Percentiles rank a stretch among this genome's conserved stretches.
Conservation (phyloP, 306 rosid species). For the Corylus avellana region DNA sequence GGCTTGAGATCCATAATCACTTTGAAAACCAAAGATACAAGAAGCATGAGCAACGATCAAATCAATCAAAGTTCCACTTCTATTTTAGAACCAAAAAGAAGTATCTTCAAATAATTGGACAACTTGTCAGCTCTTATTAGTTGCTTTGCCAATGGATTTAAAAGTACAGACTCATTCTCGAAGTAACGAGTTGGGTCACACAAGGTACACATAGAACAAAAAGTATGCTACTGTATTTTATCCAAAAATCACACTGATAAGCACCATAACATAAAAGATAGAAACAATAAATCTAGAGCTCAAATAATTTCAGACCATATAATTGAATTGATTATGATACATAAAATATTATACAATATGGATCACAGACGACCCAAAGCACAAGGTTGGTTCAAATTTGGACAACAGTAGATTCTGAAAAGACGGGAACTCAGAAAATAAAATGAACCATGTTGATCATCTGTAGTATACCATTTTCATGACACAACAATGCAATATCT, state of each 20-base stretch:
- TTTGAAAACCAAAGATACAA: slow-evolving; percentile 24
- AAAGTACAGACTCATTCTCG: background rate
- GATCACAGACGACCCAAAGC: background rate
- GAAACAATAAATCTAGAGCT: slow-evolving; percentile 1
- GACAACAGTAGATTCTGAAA: background rate
- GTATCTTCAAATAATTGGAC: background rate
- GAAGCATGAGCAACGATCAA: slow-evolving; percentile 16
- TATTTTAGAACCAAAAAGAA: background rate
- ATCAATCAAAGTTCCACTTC: slow-evolving; percentile 1
- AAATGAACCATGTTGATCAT: background rate
- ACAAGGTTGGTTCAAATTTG: background rate
- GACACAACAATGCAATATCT: background rate
- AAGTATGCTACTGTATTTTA: background rate
- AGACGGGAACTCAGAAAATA: background rate
- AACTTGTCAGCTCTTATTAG: background rate
- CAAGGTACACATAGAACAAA: background rate
- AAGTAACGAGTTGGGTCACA: background rate
- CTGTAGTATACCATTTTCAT: background rate
- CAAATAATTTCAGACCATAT: background rate
- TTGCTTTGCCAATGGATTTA: background rate
- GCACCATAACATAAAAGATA: background rate
- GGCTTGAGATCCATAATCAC: slow-evolving; percentile 18
- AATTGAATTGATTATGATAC: background rate
- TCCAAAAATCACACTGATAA: background rate
- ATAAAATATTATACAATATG: background rate